Evolutionary conservation across 1,139 yeast genomes (phyloP).

Genomic region (Scheffersomyces lignicola): DNA sequence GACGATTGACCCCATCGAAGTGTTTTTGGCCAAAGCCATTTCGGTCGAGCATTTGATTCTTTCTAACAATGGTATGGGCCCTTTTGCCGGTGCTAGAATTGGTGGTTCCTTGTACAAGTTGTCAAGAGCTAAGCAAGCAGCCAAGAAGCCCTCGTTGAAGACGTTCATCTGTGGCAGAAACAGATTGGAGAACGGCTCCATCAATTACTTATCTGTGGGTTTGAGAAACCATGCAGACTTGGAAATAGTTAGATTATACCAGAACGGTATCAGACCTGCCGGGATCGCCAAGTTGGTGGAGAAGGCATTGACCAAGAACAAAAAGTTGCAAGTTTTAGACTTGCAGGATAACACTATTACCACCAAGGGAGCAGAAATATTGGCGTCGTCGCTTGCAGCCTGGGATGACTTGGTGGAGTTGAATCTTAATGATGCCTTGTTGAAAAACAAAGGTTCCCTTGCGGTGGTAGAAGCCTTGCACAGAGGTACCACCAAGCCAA

Average conservation of each 20-base stretch:
- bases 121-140: conserved; percentile 59
- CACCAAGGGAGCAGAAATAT: conserved; percentile 55
- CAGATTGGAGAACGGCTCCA: conserved; percentile 92
- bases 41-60: conserved; percentile 83
- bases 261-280: conserved; percentile 94
- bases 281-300: conserved; percentile 77
- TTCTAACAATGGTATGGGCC: conserved; percentile 97
- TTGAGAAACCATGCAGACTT: conserved; percentile 73
- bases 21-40: conserved; percentile 70
- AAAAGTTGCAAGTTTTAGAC: conserved; percentile 68
- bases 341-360: conserved; percentile 96
- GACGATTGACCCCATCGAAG: conserved; percentile 86
- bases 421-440: conserved; percentile 84
- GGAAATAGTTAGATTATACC: conserved; percentile 77
- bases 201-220: conserved; percentile 74
- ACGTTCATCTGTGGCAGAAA: conserved; percentile 96
- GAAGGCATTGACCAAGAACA: conserved; percentile 67
- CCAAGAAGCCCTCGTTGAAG: conserved; percentile 50
- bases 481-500: conserved; percentile 31
- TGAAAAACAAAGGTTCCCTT: conserved; percentile 74
- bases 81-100: conserved; percentile 92
- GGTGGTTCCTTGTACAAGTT: conserved; percentile 80
- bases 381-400: conserved; percentile 47
- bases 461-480: conserved; percentile 50
- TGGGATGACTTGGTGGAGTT: conserved; percentile 63